Conservation (phyloP, 1,139 yeast genomes). For the Saccharomyces pastorianus region DNA sequence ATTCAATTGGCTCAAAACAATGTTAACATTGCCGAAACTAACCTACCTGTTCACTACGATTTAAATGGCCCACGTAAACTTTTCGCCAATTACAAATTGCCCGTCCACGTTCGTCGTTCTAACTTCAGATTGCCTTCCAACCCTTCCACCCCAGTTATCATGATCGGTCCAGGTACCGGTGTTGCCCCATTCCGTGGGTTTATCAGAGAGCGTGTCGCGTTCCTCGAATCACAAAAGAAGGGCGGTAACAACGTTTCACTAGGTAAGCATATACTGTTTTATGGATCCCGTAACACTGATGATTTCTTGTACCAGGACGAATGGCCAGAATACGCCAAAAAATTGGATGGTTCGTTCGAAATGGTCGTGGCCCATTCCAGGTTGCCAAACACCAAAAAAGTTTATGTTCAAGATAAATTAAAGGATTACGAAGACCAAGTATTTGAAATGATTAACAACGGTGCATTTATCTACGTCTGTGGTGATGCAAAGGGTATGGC, state of each 20-base stretch:
- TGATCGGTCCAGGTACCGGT: conserved; percentile 98
- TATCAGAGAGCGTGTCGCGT: conserved; percentile 68
- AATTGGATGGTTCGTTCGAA: conserved; percentile 58
- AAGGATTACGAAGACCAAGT: conserved; percentile 49
- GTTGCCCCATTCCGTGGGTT: conserved; percentile 97
- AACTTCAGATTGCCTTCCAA: conserved; percentile 91
- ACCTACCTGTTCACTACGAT: conserved; percentile 51
- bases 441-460: conserved; percentile 53
- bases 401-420: conserved; percentile 80
- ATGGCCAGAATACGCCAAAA: conserved; percentile 66
- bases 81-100: conserved; percentile 53
- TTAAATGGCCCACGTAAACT: conserved; percentile 73
- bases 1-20: conserved; percentile 59
- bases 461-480: conserved; percentile 89
- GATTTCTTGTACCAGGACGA: conserved; percentile 81
- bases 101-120: conserved; percentile 90
- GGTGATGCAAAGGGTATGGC: conserved; percentile 98
- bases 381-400: conserved; percentile 52
- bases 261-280: conserved; percentile 73
- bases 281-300: conserved; percentile 74
- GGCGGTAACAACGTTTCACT: conserved; percentile 37
- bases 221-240: conserved; percentile 39
- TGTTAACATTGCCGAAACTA: conserved; percentile 26
- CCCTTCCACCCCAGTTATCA: conserved; percentile 72
- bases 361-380: conserved; percentile 84